Base-by-base conservation (phyloP, 78 protist species). In the Diacronema lutheri region DNA sequence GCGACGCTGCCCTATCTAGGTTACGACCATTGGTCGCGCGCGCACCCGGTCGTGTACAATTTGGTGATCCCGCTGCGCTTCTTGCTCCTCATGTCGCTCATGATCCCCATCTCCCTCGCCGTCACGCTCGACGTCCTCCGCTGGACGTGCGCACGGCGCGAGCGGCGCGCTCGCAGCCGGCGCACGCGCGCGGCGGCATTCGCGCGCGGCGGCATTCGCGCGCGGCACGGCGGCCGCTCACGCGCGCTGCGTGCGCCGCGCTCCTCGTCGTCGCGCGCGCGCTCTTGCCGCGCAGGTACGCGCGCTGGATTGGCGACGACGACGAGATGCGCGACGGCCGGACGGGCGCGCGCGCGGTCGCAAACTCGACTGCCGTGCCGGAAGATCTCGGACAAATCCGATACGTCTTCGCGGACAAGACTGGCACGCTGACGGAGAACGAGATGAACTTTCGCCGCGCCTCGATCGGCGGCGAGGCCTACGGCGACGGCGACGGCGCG, bases 371-470 rank as follows among this genome's bases (percentile, higher is more conserved):
- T 0, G 85, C 93, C 4, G 87, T 96, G 10, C 55, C 84, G n/a
- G 98, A 96, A 76, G 98, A 96, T 72, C 68, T 96, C 1, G 98
- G 97, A 25, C 95, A 89, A n/a, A 66, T 95, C 29, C 91, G 93
- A 62, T 88, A 87, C 85, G 13, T 81, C 61, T 92, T 97, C 90
- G 74, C 93, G 33, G 99, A 97, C 79, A 97, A 97, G 86, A 97
- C 99, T 1, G 99, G 99, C 61, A 97, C 99, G 40, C 93, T 97
- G 62, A 97, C 99, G 5, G 65, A 83, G 23, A 97, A 97, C 80
- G 72, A 66, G 55, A 97, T 97, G 99, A 19, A 68, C 35, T 60
- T 85, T 16, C 55, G 55, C 23, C 44, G 69, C 6, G 13, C 35
- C 37, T 6, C 29, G 2, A 10, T 77, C 6, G 50, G 50, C 16